Conservation (phyloP, 2,329 filamentous ascomycete species). For the Arthrobotrys pseudoclavata region DNA sequence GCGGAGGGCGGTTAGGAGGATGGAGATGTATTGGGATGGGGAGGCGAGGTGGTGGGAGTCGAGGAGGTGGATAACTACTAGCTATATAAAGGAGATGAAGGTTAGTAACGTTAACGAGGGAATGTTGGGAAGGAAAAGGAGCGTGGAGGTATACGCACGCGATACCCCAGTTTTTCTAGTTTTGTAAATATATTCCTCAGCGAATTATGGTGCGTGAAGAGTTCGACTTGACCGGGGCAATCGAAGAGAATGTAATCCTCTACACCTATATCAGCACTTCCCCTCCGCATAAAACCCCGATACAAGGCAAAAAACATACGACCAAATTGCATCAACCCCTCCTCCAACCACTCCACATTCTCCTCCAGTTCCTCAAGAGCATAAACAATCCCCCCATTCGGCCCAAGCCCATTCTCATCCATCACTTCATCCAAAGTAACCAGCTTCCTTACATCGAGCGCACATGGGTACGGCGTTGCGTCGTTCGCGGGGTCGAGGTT, state of each 20-base stretch:
- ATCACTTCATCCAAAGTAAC: constrained; percentile 95
- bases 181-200: constrained; percentile 91
- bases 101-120: constrained; percentile 13
- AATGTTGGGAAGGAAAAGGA: not conserved
- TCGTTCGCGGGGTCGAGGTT: constrained; percentile 99
- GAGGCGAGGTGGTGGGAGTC: constrained; percentile 94
- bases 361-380: constrained; percentile 94
- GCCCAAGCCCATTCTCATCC: constrained; percentile 88
- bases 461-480: constrained; percentile 86
- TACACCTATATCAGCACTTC: constrained; percentile 52
- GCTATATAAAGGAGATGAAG: constrained; percentile 69
- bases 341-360: constrained; percentile 92
- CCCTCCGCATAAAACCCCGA: not conserved
- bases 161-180: constrained; percentile 90
- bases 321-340: constrained; percentile 81
- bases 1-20: constrained; percentile 89
- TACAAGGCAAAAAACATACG: constrained; percentile 66
- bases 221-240: constrained; percentile 95
- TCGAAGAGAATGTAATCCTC: constrained; percentile 97
- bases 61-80: constrained; percentile 92
- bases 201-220: constrained; percentile 95
- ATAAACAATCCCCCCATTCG: constrained; percentile 92
- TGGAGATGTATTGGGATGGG: constrained; percentile 94
- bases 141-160: constrained; percentile 73
- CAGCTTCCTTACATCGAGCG: constrained; percentile 88